Evolutionary conservation across 768 basidiomycete species (phyloP), one percentile per base, ranked within the genome.

Genomic region (Tylopilus subfusipes): DNA sequence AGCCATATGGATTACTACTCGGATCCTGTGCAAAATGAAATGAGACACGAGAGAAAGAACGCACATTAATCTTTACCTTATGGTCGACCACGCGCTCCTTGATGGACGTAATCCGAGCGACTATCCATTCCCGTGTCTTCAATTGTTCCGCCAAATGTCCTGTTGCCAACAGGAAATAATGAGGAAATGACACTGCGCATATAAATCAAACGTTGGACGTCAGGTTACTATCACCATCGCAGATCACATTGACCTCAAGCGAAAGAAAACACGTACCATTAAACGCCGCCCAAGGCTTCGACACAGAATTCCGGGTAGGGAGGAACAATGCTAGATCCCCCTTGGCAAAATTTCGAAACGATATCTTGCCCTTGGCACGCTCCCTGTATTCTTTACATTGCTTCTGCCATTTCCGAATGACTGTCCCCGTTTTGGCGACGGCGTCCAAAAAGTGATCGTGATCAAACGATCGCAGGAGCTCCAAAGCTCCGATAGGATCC

Each of bases 201-300:
- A 54, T 8, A 33, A 40, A 25, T 12, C 13, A 16, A 27, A 21
- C 12, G 14, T 49, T 22, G 12, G 29, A 14, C 12, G 40, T 52
- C 18, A 52, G 48, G 30, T 42, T 19, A 25, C 31, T 30, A 19
- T 22, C 5, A 5, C 8, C 13, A 24, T n/a, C 13, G n/a, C 16
- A 14, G 7, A 22, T 13, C 13, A 44, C n/a, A 31, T 36, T 11
- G 3, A 45, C n/a, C 18, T 42, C 9, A 11, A 42, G 50, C 42
- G 53, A 34, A 47, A 27, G 25, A 43, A 46, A 11, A 39, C 11
- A 57, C 84, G 63, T 67, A 93, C 94, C 90, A 71, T 98, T 99
- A 74, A 98, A 99, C 11, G 97, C 97, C 22, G 96, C 97, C 96
- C 97, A 99, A 1, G 93, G 90, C 68, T 90, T 93, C 40, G 89